Conservation (phyloP, 495 filamentous ascomycete species). For the Amniculicola lignicola region DNA sequence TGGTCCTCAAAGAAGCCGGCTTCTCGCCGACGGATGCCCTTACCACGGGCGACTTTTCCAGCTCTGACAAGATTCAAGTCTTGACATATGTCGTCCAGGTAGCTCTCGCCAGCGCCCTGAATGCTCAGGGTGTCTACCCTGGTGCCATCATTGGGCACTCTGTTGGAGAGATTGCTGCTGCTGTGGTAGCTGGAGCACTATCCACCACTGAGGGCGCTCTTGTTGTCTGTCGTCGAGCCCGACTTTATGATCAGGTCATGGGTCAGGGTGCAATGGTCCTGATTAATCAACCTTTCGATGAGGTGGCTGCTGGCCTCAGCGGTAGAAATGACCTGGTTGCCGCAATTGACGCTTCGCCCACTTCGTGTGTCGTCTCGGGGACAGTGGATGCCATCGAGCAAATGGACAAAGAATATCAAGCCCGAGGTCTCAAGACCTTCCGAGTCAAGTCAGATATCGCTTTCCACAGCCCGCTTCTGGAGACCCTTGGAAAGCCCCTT, state of each 20-base stretch:
- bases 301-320: constrained; percentile 31
- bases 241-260: constrained; percentile 42
- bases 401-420: constrained; percentile 21
- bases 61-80: constrained; percentile 38
- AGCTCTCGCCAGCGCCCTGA: constrained; percentile 35
- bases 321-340: constrained; percentile 36
- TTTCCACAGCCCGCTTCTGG: constrained; percentile 43
- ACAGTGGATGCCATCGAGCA: constrained; percentile 27
- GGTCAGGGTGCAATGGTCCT: constrained; percentile 55
- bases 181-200: constrained; percentile 37
- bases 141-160: constrained; percentile 43
- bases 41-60: constrained; percentile 33
- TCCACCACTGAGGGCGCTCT: constrained; percentile 37
- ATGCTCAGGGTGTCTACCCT: constrained; percentile 32
- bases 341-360: constrained; percentile 48
- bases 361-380: constrained; percentile 44
- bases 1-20: constrained; percentile 35
- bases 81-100: constrained; percentile 42
- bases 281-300: constrained; percentile 48
- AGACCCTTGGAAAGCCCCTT: constrained; percentile 35
- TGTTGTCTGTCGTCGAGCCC: constrained; percentile 39
- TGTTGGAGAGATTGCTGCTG: constrained; percentile 41
- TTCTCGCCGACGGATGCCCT: constrained; percentile 41
- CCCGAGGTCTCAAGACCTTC: constrained; percentile 34
- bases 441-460: constrained; percentile 40